phyloP scores from a whole-genome alignment of 169 alveolate species.

The Plasmodium berghei region DNA sequence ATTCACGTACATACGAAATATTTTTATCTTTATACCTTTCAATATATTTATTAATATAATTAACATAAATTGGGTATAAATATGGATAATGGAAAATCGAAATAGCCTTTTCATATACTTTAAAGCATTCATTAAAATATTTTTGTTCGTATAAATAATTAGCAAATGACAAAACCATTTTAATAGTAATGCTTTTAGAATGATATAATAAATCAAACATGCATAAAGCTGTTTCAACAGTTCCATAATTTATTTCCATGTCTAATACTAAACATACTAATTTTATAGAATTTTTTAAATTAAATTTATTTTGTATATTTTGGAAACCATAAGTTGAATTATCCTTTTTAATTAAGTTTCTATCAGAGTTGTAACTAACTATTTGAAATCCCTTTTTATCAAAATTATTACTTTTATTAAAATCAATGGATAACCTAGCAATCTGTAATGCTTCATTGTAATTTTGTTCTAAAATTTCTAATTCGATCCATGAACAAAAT shows the following conservation, averaged over 20 bases:
- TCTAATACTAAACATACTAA: slow-evolving; percentile 45
- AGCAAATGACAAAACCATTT: slow-evolving; percentile 83
- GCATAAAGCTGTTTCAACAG: slow-evolving; percentile 34
- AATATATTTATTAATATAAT: slow-evolving; percentile 85
- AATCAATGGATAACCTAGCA: slow-evolving; percentile 39
- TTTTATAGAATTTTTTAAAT: slow-evolving; percentile 30
- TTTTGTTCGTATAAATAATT: slow-evolving; percentile 81
- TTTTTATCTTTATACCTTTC: slow-evolving; percentile 87
- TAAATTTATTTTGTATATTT: background rate
- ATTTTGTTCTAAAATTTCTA: slow-evolving; percentile 46
- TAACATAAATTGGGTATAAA: slow-evolving; percentile 88
- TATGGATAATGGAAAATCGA: slow-evolving; percentile 89
- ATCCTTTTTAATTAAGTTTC: background rate
- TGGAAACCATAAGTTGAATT: background rate
- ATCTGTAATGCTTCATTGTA: slow-evolving; percentile 44
- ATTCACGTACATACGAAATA: slow-evolving; percentile 91
- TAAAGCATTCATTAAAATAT: slow-evolving; percentile 88
- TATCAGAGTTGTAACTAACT: background rate
- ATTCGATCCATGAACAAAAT: slow-evolving; percentile 63
- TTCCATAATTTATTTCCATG: slow-evolving; percentile 71
- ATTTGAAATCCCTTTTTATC: background rate
- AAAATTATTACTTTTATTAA: background rate
- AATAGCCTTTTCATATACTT: slow-evolving; percentile 90
- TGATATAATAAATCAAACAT: slow-evolving; percentile 76
- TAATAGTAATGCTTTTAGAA: slow-evolving; percentile 84